A percentile compares a stretch with the other conserved stretches of the same genome.
Evolutionary conservation across 176 grass and related monocot species (phyloP).

Genomic region (Stipa capillata): DNA sequence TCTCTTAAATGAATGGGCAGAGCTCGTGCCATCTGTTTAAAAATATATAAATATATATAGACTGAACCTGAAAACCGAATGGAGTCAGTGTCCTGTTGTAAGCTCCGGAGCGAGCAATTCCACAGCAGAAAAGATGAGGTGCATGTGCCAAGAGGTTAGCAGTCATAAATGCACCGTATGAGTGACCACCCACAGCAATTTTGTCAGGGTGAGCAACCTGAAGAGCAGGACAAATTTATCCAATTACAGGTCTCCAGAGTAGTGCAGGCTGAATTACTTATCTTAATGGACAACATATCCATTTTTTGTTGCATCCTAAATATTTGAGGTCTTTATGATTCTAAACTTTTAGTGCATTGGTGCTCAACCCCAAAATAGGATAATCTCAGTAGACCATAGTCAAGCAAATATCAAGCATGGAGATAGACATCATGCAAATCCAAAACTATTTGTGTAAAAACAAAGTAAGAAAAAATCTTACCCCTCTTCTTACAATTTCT

Average conservation of each 20-base stretch:
- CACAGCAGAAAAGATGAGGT: slow-evolving; percentile 82
- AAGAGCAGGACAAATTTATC: slow-evolving; percentile 19
- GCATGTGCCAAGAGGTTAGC: slow-evolving; percentile 98
- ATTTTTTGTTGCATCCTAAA: neutral
- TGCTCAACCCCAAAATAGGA: neutral
- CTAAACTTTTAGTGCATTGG: neutral
- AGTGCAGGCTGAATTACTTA: neutral
- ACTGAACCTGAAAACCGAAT: slow-evolving; percentile 78
- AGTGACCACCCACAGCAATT: slow-evolving; percentile 96
- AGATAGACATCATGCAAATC: slow-evolving; percentile 1
- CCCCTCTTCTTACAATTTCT: slow-evolving; percentile 70
- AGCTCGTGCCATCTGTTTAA: neutral
- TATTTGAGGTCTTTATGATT: neutral
- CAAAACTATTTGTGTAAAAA: slow-evolving; percentile 1
- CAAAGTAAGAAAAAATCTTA: slow-evolving; percentile 24
- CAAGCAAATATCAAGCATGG: neutral
- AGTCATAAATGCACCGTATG: slow-evolving; percentile 98
- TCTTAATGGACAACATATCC: neutral
- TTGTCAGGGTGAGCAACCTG: slow-evolving; percentile 88
- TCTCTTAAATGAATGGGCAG: neutral
- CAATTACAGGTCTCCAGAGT: neutral
- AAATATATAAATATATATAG: neutral
- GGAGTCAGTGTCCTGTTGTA: slow-evolving; percentile 89
- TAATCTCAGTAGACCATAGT: neutral
- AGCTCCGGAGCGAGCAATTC: slow-evolving; percentile 81